Conservation (phyloP, 352 stramenopile species). For the Phytophthora ohioensis region DNA sequence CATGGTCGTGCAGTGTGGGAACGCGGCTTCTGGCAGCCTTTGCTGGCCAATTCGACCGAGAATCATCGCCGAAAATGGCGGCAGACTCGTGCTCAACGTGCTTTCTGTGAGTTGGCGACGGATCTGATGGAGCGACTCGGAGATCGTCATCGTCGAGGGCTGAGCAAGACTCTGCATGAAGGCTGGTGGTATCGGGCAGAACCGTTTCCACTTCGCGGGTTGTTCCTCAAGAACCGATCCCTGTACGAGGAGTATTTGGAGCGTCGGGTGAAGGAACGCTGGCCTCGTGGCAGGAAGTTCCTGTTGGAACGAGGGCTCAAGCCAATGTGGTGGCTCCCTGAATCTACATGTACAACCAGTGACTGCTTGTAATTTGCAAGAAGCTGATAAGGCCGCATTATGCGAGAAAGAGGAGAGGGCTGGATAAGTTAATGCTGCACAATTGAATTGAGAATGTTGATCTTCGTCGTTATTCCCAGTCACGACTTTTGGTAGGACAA, state of each 20-base stretch:
- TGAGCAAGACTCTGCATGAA: slow-evolving; percentile 24
- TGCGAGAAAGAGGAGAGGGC: neutral
- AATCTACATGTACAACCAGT: neutral
- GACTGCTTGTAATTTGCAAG: slow-evolving; percentile 4
- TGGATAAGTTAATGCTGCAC: neutral
- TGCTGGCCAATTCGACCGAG: slow-evolving; percentile 33
- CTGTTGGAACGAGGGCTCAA: slow-evolving; percentile 30
- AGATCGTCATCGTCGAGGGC: neutral
- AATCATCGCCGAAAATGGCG: slow-evolving; percentile 43
- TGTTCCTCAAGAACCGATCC: slow-evolving; percentile 26
- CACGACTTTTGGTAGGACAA: too few species aligned
- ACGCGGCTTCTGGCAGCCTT: slow-evolving; percentile 51
- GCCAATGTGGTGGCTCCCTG: slow-evolving; percentile 35
- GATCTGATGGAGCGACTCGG: slow-evolving; percentile 38
- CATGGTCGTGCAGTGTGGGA: slow-evolving; percentile 62
- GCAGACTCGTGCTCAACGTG: slow-evolving; percentile 38
- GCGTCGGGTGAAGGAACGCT: slow-evolving; percentile 30
- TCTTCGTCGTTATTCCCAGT: too few species aligned
- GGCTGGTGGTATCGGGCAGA: slow-evolving; percentile 49
- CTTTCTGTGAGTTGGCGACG: slow-evolving; percentile 41
- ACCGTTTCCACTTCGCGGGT: slow-evolving; percentile 36
- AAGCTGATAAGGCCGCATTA: too few species aligned
- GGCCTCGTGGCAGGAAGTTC: slow-evolving; percentile 39
- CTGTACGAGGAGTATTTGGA: slow-evolving; percentile 39
- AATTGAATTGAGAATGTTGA: too few species aligned